Evolutionary conservation across 441 rosid species (phyloP).

Genomic region (Euphorbia celastroides): DNA sequence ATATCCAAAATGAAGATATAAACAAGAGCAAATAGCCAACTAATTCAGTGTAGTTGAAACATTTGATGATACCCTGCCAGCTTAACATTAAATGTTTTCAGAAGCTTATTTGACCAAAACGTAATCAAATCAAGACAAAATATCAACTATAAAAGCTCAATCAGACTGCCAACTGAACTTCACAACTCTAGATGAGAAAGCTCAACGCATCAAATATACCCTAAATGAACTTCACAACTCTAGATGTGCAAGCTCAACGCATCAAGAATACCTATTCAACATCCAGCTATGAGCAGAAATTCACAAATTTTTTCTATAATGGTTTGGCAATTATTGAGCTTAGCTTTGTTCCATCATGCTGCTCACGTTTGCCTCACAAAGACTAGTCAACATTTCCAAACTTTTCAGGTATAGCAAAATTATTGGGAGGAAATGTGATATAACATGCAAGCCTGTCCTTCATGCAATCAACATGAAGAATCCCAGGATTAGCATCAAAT

Average conservation of each 20-base stretch:
- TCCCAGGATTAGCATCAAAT: background rate
- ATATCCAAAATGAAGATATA: background rate
- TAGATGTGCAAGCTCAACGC: too few species aligned
- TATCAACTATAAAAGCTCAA: background rate
- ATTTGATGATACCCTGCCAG: background rate
- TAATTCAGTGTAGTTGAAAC: background rate
- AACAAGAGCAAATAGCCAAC: background rate
- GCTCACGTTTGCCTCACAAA: background rate
- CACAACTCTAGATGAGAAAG: background rate
- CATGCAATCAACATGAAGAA: constrained; percentile 2
- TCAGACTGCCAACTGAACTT: background rate
- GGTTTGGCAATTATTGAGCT: background rate
- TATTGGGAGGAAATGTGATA: too few species aligned
- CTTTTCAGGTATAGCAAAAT: background rate
- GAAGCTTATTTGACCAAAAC: background rate
- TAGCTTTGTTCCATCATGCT: background rate
- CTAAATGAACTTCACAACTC: too few species aligned
- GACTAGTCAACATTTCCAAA: background rate
- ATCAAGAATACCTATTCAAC: too few species aligned
- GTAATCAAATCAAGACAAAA: background rate
- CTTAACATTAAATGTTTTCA: background rate
- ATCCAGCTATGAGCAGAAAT: background rate
- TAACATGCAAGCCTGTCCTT: background rate
- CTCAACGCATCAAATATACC: background rate
- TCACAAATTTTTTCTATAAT: background rate